phyloP scores from a whole-genome alignment of 2,329 filamentous ascomycete species.

The Penicillium brevicompactum region DNA sequence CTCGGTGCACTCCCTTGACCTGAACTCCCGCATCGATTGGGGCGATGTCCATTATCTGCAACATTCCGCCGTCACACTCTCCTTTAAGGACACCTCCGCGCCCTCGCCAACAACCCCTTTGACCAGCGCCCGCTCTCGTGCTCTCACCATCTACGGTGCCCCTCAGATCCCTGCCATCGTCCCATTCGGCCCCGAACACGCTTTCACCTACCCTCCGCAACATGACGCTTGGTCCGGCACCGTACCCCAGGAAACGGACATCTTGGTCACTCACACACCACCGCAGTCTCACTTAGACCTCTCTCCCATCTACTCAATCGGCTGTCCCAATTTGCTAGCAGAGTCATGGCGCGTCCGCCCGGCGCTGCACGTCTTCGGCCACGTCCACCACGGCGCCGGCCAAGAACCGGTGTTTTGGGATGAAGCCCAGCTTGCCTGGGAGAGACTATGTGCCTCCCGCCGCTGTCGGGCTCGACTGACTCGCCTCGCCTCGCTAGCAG shows the following conservation, averaged over 20 bases:
- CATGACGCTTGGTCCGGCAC: constrained; percentile 72
- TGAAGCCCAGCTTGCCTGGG: constrained; percentile 70
- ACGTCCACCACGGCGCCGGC: constrained; percentile 77
- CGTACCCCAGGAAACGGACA: constrained; percentile 71
- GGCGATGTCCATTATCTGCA: constrained; percentile 74
- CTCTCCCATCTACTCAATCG: constrained; percentile 61
- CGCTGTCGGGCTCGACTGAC: constrained; percentile 27
- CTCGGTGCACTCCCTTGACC: constrained; percentile 40
- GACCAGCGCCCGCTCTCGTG: constrained; percentile 60
- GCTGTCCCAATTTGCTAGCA: constrained; percentile 69
- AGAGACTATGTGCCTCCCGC: constrained; percentile 58
- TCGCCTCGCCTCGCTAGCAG: constrained; percentile 26
- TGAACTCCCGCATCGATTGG: constrained; percentile 62
- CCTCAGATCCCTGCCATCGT: constrained; percentile 70
- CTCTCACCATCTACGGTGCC: constrained; percentile 74
- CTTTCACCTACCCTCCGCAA: constrained; percentile 71
- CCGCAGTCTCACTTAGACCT: constrained; percentile 69
- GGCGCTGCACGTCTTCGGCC: constrained; percentile 78
- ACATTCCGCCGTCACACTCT: constrained; percentile 64
- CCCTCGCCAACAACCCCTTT: constrained; percentile 36
- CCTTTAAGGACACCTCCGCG: constrained; percentile 53
- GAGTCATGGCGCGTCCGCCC: constrained; percentile 77
- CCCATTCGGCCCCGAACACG: constrained; percentile 71
- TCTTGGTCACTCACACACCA: constrained; percentile 80
- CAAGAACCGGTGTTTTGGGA: constrained; percentile 73